phyloP scores from a whole-genome alignment of 2,329 filamentous ascomycete species.

The Lecanicillium sp. region DNA sequence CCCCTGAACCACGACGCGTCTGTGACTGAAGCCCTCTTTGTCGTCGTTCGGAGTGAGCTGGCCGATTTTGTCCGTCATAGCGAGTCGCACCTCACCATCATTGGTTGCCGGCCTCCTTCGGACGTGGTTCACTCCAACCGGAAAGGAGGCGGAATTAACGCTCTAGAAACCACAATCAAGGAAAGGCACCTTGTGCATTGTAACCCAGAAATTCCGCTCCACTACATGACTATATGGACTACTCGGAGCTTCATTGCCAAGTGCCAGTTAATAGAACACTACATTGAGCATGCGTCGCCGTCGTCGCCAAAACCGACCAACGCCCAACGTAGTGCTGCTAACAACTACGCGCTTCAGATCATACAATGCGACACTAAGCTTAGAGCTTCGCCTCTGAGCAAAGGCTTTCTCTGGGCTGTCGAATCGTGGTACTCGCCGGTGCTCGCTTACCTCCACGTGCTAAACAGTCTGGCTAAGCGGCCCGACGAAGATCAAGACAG shows the following conservation, averaged over 20 bases:
- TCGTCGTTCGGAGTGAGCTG: constrained; percentile 29
- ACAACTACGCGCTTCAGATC: constrained; percentile 20
- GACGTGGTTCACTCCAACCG: no score
- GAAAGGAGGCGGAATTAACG: no score
- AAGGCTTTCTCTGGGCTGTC: constrained; percentile 25
- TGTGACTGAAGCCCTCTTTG: constrained; percentile 34
- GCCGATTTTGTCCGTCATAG: constrained; percentile 28
- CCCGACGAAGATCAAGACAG: no score
- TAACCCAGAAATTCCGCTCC: constrained; percentile 27
- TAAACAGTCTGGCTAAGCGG: no score
- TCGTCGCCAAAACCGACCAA: constrained; percentile 11
- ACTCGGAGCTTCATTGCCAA: constrained; percentile 36
- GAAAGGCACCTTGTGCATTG: constrained; percentile 35
- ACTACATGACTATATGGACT: constrained; percentile 31
- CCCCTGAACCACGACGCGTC: constrained; percentile 12
- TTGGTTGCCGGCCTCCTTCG: constrained; percentile 21
- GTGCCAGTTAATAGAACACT: constrained; percentile 39
- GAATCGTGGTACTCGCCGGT: no score
- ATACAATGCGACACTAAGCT: constrained; percentile 29
- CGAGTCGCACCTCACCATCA: constrained; percentile 25
- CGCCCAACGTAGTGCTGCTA: no score
- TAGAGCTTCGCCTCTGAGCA: constrained; percentile 18
- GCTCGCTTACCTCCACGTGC: no score
- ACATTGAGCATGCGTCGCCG: constrained; percentile 23
- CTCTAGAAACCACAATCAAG: constrained; percentile 29